A percentile compares a stretch with the other conserved stretches of the same genome.
phyloP scores from a whole-genome alignment of 2,329 filamentous ascomycete genomes.

The Penicillium crustosum region DNA sequence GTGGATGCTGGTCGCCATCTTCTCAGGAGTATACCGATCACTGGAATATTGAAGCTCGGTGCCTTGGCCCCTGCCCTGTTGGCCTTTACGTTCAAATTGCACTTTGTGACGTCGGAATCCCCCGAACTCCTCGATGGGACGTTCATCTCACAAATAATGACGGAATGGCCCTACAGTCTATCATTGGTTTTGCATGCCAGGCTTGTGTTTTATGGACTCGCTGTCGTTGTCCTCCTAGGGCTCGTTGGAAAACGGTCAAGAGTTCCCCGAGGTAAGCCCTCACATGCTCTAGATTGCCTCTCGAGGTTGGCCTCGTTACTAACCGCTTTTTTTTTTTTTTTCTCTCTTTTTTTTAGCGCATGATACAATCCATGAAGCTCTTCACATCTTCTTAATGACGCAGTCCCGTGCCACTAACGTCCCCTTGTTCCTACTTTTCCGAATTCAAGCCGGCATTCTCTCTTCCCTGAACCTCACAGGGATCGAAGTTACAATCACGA shows the following conservation, averaged over 20 bases:
- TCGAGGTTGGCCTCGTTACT: slow-evolving; percentile 5
- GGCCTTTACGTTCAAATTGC: slow-evolving; percentile 82
- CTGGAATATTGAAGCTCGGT: slow-evolving; percentile 27
- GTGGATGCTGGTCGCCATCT: slow-evolving; percentile 55
- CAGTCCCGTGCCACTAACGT: slow-evolving; percentile 85
- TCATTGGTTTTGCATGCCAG: slow-evolving; percentile 53
- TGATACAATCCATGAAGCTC: slow-evolving; percentile 59
- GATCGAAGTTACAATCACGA: slow-evolving; percentile 65
- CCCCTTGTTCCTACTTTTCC: slow-evolving; percentile 77
- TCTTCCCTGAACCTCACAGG: slow-evolving; percentile 42
- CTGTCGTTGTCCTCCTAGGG: slow-evolving; percentile 32
- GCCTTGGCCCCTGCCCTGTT: slow-evolving; percentile 49
- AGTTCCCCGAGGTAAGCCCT: slow-evolving; percentile 19
- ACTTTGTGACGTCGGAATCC: slow-evolving; percentile 82
- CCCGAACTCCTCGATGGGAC: slow-evolving; percentile 67
- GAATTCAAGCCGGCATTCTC: slow-evolving; percentile 59
- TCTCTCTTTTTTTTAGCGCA: slow-evolving; percentile 20
- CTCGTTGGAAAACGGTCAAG: slow-evolving; percentile 16
- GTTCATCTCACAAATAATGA: slow-evolving; percentile 35
- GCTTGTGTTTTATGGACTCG: slow-evolving; percentile 51
- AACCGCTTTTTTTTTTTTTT: slow-evolving; percentile 15
- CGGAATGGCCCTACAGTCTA: slow-evolving; percentile 39
- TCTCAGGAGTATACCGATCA: slow-evolving; percentile 28
- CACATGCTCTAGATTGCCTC: background rate
- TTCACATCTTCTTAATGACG: slow-evolving; percentile 77